These are phyloP conservation scores for Irpex sp. DNA, from an alignment of 1,284 basidiomycete genomes.

Conservation along the genomic window DNA sequence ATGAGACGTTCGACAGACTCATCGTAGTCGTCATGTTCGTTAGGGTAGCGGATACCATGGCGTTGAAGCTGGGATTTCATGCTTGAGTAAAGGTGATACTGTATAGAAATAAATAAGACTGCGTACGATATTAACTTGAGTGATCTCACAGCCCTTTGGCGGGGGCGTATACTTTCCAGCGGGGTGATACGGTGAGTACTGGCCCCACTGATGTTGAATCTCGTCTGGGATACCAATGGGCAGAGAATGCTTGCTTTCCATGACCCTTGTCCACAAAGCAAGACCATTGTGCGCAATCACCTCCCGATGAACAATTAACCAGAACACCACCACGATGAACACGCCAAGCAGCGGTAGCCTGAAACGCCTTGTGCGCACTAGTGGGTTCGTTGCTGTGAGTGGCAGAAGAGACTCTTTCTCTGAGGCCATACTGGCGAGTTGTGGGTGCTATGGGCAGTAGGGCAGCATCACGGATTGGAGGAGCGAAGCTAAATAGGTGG, in stretches of 20 bases:
- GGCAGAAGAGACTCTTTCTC: neutral
- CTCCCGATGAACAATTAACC: neutral
- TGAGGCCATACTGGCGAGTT: neutral
- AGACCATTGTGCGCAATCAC: neutral
- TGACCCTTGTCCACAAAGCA: neutral
- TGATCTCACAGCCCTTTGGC: conserved; percentile 49
- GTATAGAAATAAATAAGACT: neutral
- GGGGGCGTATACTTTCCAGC: conserved; percentile 42
- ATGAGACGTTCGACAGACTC: conserved; percentile 40
- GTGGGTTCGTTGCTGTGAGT: neutral
- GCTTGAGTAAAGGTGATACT: neutral
- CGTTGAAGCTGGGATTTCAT: conserved; percentile 61
- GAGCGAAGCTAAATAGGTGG: neutral
- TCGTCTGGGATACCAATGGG: conserved; percentile 20
- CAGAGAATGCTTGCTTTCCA: neutral
- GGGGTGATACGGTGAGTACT: conserved; percentile 57
- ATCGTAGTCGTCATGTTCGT: conserved; percentile 39
- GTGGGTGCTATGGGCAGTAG: neutral
- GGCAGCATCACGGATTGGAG: neutral
- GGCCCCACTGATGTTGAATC: conserved; percentile 42
- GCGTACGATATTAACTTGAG: conserved; percentile 39
- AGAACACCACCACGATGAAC: neutral
- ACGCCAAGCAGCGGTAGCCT: neutral
- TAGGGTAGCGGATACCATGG: conserved; percentile 81
- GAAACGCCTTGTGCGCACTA: neutral